Evolutionary conservation across 192 early-diverging fungal species (phyloP), one percentile per base, ranked within the genome.

Genomic region (Rhizoclosmatium globosum): DNA sequence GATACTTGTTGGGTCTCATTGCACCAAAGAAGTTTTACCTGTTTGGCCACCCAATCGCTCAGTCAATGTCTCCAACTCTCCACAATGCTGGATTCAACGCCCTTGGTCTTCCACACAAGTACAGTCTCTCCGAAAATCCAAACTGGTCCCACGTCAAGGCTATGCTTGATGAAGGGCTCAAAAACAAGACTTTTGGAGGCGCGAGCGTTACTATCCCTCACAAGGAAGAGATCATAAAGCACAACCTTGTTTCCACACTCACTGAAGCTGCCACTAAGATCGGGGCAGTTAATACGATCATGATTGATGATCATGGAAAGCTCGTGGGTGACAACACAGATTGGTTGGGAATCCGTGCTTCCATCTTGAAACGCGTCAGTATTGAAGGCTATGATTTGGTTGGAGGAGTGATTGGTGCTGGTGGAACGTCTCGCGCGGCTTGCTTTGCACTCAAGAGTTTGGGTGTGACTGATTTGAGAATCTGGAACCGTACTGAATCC

Each of bases 281-380:
- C 82, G 97, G 98, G n/a, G 96, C 97, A 0, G 93, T 98, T 66
- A 99, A 99, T 81, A 98, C 98, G 0, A 79, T 99, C 19, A 70
- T 71, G 31, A 47, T 68, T 23, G 46, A 59, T 45, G 53, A 80
- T 3, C 62, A 80, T n/a, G 48, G 83, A 13, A 57, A 74, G 50
- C 81, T 97, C 2, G 60, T 91, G 42, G 98, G 98, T 21, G 96
- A 97, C 74, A 99, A 99, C 83, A 99, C 98, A 17, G 98, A 99
- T 79, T 98, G 94, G 87, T 71, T 97, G 21, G 98, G 98, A 45
- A 98, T 99, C 64, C 85, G 85, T 56, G 84, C 84, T 42, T 88
- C 87, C 62, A 86, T 97, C 46, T 46, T 62, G 75, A 56, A 72
- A 31, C 42, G 56, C 2, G 39, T 74, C 71, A 6, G 38, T 47